Conservation (phyloP, 1,139 yeast species). For the Pichia sp. region DNA sequence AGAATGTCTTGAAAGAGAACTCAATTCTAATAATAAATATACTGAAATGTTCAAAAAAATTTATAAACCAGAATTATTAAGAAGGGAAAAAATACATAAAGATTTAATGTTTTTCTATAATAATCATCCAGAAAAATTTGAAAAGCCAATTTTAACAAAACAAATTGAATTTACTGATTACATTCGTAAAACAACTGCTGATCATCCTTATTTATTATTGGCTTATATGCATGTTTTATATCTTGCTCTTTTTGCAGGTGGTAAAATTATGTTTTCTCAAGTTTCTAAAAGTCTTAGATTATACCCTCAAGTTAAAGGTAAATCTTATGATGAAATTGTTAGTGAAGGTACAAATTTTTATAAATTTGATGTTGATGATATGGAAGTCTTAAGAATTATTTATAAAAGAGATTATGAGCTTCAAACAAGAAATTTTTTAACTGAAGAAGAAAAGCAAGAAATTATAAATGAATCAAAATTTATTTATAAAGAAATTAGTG, state of each 20-base stretch:
- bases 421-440: constrained; percentile 59
- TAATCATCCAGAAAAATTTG: constrained; percentile 48
- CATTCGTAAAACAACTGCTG: constrained; percentile 46
- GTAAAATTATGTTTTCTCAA: constrained; percentile 64
- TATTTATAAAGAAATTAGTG: constrained; percentile 58
- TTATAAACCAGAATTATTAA: constrained; percentile 68
- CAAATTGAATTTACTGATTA: constrained; percentile 61
- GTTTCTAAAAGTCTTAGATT: constrained; percentile 62
- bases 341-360: constrained; percentile 64
- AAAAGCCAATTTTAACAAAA: constrained; percentile 49
- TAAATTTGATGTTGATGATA: constrained; percentile 65
- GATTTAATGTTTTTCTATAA: constrained; percentile 67
- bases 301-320: constrained; percentile 66
- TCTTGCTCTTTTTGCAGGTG: constrained; percentile 84
- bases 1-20: constrained; percentile 43
- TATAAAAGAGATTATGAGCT: constrained; percentile 77
- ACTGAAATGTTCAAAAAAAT: constrained; percentile 42
- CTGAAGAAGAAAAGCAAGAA: constrained; percentile 65
- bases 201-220: constrained; percentile 63
- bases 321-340: constrained; percentile 55
- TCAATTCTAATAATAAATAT: constrained; percentile 39
- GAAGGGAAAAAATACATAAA: constrained; percentile 50
- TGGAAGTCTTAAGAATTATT: constrained; percentile 52
- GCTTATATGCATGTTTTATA: constrained; percentile 89
- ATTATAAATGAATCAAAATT: constrained; percentile 63